A percentile compares a stretch with the other conserved stretches of the same genome.
Conservation (phyloP, 2,329 filamentous ascomycete genomes). For the Ascochyta clinopodiicola region DNA sequence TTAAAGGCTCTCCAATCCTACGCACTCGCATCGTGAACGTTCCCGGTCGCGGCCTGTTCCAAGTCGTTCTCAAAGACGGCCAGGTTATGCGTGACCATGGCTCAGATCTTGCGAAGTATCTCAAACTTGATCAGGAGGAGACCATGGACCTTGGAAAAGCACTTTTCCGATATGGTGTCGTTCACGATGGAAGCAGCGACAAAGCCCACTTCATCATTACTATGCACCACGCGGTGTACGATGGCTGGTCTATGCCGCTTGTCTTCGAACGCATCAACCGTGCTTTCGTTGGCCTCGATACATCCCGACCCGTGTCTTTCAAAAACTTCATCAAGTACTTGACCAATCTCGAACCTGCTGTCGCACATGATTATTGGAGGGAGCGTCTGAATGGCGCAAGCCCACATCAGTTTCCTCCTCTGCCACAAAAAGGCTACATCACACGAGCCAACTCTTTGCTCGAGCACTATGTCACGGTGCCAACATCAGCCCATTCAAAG, state of each 20-base stretch:
- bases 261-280: conserved; percentile 45
- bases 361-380: conserved; percentile 57
- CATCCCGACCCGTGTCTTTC: conserved; percentile 46
- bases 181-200: conserved; percentile 29
- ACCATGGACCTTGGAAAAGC: conserved; percentile 50
- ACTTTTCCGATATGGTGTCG: conserved; percentile 49
- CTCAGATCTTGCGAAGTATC: conserved; percentile 39
- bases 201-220: conserved; percentile 56
- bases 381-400: conserved; percentile 53
- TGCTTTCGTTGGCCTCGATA: conserved; percentile 37
- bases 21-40: conserved; percentile 51
- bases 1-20: conserved; percentile 44
- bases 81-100: conserved; percentile 39
- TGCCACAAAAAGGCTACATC: conserved; percentile 56
- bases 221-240: conserved; percentile 61
- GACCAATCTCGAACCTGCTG: conserved; percentile 49
- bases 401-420: conserved; percentile 58
- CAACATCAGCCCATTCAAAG: conserved; percentile 44
- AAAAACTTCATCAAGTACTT: conserved; percentile 59
- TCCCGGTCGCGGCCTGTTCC: conserved; percentile 45
- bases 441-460: conserved; percentile 60
- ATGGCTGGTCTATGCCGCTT: conserved; percentile 54
- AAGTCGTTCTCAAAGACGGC: conserved; percentile 47
- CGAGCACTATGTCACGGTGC: conserved; percentile 53
- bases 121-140: conserved; percentile 42